phyloP scores from a whole-genome alignment of 495 filamentous ascomycete genomes.

The Pseudotulostoma volvatum region DNA sequence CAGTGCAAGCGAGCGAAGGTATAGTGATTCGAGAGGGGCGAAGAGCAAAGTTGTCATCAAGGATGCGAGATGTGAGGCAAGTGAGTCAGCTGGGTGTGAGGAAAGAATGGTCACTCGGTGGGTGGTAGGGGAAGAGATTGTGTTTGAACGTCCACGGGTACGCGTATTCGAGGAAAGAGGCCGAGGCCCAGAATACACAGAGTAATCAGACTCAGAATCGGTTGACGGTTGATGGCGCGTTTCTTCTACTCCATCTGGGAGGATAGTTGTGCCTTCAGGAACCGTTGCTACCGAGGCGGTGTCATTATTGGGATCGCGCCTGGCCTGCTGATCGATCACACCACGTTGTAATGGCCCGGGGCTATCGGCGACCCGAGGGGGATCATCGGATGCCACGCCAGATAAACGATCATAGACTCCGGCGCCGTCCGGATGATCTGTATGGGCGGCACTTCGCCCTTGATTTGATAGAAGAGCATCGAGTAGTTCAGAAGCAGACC shows the following conservation, averaged over 20 bases:
- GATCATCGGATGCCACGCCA: constrained; percentile 8
- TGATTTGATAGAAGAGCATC: constrained; percentile 22
- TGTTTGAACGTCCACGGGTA: constrained; percentile 4
- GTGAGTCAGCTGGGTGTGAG: constrained; percentile 27
- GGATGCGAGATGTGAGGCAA: constrained; percentile 28
- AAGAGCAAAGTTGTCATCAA: constrained; percentile 27
- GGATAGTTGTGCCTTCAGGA: constrained; percentile 2
- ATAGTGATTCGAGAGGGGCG: constrained; percentile 31
- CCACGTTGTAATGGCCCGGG: not conserved
- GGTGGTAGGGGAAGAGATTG: constrained; percentile 4
- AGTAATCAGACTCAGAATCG: not conserved
- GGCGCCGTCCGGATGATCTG: constrained; percentile 7
- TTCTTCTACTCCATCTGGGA: constrained; percentile 24
- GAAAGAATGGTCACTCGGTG: constrained; percentile 37
- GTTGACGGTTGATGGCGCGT: constrained; percentile 8
- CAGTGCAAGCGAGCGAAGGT: constrained; percentile 28
- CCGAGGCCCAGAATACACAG: not conserved
- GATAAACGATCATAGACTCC: constrained; percentile 14
- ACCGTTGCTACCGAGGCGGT: not conserved
- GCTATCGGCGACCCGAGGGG: constrained; percentile 8
- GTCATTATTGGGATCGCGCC: not conserved
- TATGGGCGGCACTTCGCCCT: constrained; percentile 7
- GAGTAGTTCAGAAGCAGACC: constrained; percentile 17
- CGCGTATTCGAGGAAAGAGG: constrained; percentile 5
- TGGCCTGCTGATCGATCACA: not conserved